Conservation (phyloP, 164 flowering plant genomes). For the Vitis amurensis region DNA sequence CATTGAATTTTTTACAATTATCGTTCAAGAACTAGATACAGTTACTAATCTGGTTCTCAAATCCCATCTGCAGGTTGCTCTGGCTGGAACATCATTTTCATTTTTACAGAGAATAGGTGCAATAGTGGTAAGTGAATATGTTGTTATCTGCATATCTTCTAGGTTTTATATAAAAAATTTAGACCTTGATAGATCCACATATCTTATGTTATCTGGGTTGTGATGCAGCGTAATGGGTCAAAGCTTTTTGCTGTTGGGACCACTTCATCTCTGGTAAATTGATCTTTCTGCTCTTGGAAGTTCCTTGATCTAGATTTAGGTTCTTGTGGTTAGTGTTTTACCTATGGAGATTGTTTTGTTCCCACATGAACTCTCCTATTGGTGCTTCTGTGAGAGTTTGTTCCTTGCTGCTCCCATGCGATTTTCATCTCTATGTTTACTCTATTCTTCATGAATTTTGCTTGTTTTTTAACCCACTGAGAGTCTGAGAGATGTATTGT, state of each 20-base stretch:
- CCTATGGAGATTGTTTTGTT: neutral
- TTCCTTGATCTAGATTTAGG: conserved; percentile 2
- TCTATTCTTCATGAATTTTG: too few species aligned
- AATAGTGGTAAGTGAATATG: conserved; percentile 54
- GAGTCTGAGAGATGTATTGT: too few species aligned
- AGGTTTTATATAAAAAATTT: neutral
- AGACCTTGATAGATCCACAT: neutral
- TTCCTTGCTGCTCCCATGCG: neutral
- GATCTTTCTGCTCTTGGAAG: neutral
- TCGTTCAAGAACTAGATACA: neutral
- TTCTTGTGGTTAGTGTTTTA: neutral
- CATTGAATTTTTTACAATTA: neutral
- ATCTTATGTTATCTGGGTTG: neutral
- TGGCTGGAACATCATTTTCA: conserved; percentile 80
- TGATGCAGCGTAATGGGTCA: conserved; percentile 83
- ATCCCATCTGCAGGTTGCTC: conserved; percentile 64
- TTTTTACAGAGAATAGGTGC: conserved; percentile 84
- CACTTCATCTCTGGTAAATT: conserved; percentile 78
- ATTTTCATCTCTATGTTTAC: too few species aligned
- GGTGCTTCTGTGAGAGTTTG: neutral
- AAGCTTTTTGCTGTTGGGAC: conserved; percentile 98
- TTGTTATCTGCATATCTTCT: neutral
- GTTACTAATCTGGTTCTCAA: conserved; percentile 10
- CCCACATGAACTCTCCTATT: neutral
- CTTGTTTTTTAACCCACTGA: too few species aligned